These are phyloP conservation scores for Cercospora janseana DNA, from an alignment of 2,329 filamentous ascomycete genomes.

Conservation along the genomic window DNA sequence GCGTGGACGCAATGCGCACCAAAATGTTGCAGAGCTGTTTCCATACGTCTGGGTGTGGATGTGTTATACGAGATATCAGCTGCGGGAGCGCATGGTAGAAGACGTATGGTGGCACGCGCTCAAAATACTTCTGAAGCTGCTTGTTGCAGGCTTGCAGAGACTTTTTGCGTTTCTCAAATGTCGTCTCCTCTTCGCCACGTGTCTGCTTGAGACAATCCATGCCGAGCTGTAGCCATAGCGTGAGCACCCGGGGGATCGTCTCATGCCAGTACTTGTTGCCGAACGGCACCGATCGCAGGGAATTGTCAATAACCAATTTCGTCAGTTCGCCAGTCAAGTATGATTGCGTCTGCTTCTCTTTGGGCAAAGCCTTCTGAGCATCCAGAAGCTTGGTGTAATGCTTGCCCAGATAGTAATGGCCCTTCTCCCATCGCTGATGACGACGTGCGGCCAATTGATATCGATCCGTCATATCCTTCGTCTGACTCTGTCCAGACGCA, in stretches of 20 bases:
- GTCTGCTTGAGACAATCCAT: constrained; percentile 56
- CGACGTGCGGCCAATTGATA: constrained; percentile 80
- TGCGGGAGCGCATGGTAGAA: constrained; percentile 86
- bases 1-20: constrained; percentile 76
- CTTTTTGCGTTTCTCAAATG: constrained; percentile 55
- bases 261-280: constrained; percentile 97
- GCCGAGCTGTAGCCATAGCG: constrained; percentile 90
- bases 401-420: constrained; percentile 92
- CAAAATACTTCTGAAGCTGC: constrained; percentile 76
- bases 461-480: constrained; percentile 71
- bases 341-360: constrained; percentile 62
- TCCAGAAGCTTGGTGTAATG: constrained; percentile 97
- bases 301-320: constrained; percentile 90
- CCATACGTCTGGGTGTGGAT: constrained; percentile 76
- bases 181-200: constrained; percentile 47
- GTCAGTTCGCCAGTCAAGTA: constrained; percentile 75
- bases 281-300: constrained; percentile 78
- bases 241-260: constrained; percentile 85
- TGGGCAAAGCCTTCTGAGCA: constrained; percentile 74
- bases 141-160: constrained; percentile 68
- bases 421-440: constrained; percentile 80
- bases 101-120: constrained; percentile 68
- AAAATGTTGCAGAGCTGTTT: constrained; percentile 76
- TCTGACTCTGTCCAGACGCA: constrained; percentile 87
- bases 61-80: constrained; percentile 91